A percentile compares a stretch with the other conserved stretches of the same genome.
These are phyloP conservation scores for Rhizoctonia solani DNA, from an alignment of 1,284 basidiomycete genomes.

Conservation along the genomic window DNA sequence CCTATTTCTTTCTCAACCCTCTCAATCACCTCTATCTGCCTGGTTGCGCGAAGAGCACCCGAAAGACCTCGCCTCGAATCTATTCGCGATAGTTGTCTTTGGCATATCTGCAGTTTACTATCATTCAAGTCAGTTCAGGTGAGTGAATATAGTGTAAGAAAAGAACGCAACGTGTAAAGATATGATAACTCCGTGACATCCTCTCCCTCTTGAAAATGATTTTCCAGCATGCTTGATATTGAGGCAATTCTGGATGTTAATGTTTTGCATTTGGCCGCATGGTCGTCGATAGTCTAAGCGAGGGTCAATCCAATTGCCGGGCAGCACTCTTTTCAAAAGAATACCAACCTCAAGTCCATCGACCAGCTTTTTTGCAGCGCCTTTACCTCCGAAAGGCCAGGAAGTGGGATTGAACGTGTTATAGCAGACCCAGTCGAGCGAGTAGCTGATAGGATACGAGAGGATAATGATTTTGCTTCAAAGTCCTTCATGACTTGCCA, in stretches of 20 bases:
- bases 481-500: background rate
- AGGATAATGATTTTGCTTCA: background rate
- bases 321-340: too few species aligned
- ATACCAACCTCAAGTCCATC: slow-evolving; percentile 13
- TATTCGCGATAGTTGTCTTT: background rate
- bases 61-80: background rate
- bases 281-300: background rate
- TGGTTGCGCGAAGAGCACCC: background rate
- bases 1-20: slow-evolving; percentile 13
- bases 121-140: too few species aligned
- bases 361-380: background rate
- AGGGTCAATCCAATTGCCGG: too few species aligned
- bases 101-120: slow-evolving; percentile 11
- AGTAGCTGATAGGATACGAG: slow-evolving; percentile 1
- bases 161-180: background rate
- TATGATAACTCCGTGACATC: background rate
- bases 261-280: background rate
- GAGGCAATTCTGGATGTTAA: background rate
- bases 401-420: background rate
- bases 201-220: background rate
- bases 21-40: slow-evolving; percentile 12
- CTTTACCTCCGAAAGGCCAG: slow-evolving; percentile 9
- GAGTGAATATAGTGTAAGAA: too few species aligned
- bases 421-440: background rate
- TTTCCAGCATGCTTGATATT: background rate